Evolutionary conservation across 805 yeast species (phyloP), one percentile per base, ranked within the genome.

Genomic region (Candida verbasci): DNA sequence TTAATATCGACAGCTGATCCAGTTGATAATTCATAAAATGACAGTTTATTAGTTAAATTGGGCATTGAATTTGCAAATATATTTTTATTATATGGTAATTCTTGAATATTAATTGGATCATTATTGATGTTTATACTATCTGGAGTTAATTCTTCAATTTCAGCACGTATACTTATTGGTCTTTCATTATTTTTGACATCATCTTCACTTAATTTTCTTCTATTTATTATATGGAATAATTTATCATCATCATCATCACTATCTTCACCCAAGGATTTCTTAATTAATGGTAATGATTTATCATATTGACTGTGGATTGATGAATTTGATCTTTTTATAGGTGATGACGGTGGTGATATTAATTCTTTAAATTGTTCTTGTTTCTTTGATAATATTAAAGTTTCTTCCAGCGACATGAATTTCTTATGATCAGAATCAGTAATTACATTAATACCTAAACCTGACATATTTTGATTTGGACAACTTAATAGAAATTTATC

Each of bases 1-100:
- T 53, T 39, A 17, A 67, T 52, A 48, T 67, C 68, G 30, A 67
- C 51, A 6, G 60, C 63, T 24, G 72, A 65, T 3, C 70, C 70
- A 31, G 50, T 37, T 1, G 55, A 40, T 23, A 49, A 37, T 29
- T 45, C 42, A 37, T 49, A 53, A 8, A 53, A 9, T 31, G 29
- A 10, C 30, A 20, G n/a, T n/a, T n/a, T 12, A 16, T 32, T 12
- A 32, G 31, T 15, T 24, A 29, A 17, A 8, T 39, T 23, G 18
- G 45, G 38, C 9, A 16, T 43, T n/a, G 45, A 39, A 23, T 18
- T 23, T 5, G 36, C 24, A 21, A 25, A 33, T 4, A 9, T 14
- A n/a, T 17, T 16, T 11, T 33, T 25, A 17, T 20, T 12, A 20
- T 33, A 33, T 7, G 29, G 22, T 8, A 20, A 12, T 11, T 30